These are phyloP conservation scores for Mycena rosella DNA, from an alignment of 768 basidiomycete genomes.

Conservation along the genomic window DNA sequence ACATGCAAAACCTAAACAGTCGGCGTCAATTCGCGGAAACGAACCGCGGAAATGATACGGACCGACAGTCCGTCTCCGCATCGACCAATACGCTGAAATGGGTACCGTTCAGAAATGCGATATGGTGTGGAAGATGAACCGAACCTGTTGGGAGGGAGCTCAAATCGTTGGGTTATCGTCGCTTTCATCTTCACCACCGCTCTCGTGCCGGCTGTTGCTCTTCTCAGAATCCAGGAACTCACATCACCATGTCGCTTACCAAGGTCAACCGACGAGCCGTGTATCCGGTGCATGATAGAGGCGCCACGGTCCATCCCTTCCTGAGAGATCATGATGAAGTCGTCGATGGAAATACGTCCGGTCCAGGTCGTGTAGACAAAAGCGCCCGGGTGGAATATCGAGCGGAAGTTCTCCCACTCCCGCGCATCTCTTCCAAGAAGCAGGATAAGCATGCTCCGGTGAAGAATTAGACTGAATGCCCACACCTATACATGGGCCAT, in stretches of 20 bases:
- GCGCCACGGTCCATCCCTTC: conserved; percentile 41
- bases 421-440: conserved; percentile 34
- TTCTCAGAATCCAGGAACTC: too few relatives aligned
- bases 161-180: conserved; percentile 40
- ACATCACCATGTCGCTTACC: background rate
- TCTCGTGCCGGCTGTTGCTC: conserved; percentile 40
- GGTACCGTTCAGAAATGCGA: background rate
- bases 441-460: background rate
- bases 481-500: conserved; percentile 41
- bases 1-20: conserved; percentile 37
- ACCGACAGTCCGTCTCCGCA: conserved; percentile 40
- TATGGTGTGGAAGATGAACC: background rate
- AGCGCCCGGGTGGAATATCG: conserved; percentile 39
- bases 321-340: conserved; percentile 37
- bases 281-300: conserved; percentile 40
- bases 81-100: conserved; percentile 36
- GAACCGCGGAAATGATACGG: background rate
- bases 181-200: conserved; percentile 52
- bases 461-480: background rate
- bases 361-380: conserved; percentile 42
- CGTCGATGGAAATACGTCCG: conserved; percentile 38
- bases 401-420: conserved; percentile 42
- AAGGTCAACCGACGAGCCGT: conserved; percentile 42
- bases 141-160: conserved; percentile 35
- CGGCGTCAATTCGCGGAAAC: background rate